phyloP scores from a whole-genome alignment of 2,329 filamentous ascomycete genomes.

The Zymoseptoria brevis region DNA sequence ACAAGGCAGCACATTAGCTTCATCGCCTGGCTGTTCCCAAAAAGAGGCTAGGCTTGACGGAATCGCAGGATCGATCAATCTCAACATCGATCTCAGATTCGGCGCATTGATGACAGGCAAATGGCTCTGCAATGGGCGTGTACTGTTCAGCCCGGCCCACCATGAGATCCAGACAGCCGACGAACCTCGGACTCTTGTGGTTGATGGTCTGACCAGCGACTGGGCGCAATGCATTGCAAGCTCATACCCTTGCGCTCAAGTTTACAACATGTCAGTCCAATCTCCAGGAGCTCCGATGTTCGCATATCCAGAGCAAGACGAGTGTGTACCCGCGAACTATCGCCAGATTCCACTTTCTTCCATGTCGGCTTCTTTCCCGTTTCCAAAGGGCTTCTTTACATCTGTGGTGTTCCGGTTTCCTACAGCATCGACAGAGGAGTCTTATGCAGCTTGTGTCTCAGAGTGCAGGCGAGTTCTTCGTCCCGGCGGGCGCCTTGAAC shows the following conservation, averaged over 20 bases:
- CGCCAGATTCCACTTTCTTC: constrained; percentile 64
- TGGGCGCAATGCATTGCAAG: constrained; percentile 83
- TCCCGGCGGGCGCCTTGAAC: constrained; percentile 70
- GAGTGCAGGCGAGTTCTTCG: constrained; percentile 72
- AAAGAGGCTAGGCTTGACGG: not conserved
- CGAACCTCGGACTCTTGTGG: constrained; percentile 61
- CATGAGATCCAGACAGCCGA: constrained; percentile 56
- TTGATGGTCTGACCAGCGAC: constrained; percentile 81
- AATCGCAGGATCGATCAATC: constrained; percentile 16
- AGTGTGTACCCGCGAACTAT: constrained; percentile 50
- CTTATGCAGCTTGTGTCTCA: constrained; percentile 62
- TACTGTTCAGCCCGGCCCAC: constrained; percentile 71
- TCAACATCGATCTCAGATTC: constrained; percentile 67
- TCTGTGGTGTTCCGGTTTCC: constrained; percentile 73
- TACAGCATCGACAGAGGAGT: constrained; percentile 56
- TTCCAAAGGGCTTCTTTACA: constrained; percentile 66
- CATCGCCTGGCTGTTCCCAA: not conserved
- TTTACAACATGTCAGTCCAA: constrained; percentile 58
- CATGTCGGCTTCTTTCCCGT: constrained; percentile 61
- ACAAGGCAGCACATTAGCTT: not conserved
- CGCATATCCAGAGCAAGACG: constrained; percentile 12
- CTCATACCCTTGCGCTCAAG: constrained; percentile 64
- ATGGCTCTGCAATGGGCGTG: constrained; percentile 77
- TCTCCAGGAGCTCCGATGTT: constrained; percentile 17
- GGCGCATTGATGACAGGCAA: constrained; percentile 80